Conservation (phyloP, 2,329 filamentous ascomycete species). For the Cercospora janseana region DNA sequence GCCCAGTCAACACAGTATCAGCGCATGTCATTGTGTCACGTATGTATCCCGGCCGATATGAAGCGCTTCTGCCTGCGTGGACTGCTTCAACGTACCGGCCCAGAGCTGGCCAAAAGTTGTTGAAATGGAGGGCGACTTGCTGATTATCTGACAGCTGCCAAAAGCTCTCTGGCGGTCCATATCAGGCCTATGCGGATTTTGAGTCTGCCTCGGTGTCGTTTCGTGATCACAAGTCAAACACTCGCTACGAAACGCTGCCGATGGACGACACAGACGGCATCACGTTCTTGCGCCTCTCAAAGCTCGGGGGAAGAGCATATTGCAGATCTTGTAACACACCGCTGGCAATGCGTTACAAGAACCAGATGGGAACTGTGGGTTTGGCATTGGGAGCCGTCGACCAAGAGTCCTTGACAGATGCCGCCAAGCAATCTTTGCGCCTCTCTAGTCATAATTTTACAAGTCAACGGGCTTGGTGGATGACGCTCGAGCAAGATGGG, state of each 20-base stretch:
- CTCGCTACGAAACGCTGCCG: slow-evolving; percentile 27
- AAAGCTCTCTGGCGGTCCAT: slow-evolving; percentile 28
- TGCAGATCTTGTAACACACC: slow-evolving; percentile 26
- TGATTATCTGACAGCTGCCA: slow-evolving; percentile 18
- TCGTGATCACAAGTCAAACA: slow-evolving; percentile 23
- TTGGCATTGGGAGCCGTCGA: slow-evolving; percentile 24
- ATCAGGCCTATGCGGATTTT: slow-evolving; percentile 26
- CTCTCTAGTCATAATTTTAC: slow-evolving; percentile 24
- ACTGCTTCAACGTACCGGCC: background rate
- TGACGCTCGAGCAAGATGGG: slow-evolving; percentile 22
- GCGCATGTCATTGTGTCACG: slow-evolving; percentile 27
- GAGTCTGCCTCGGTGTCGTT: slow-evolving; percentile 17
- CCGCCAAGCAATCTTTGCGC: slow-evolving; percentile 20
- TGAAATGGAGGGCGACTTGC: background rate
- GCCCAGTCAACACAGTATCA: slow-evolving; percentile 8
- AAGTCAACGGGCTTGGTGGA: slow-evolving; percentile 28
- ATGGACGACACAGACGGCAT: slow-evolving; percentile 22
- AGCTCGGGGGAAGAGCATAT: slow-evolving; percentile 24
- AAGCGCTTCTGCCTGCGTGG: background rate
- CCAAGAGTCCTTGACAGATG: slow-evolving; percentile 21
- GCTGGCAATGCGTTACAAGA: slow-evolving; percentile 29
- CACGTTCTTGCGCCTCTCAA: slow-evolving; percentile 19
- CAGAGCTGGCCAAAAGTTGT: no score
- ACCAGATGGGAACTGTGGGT: slow-evolving; percentile 14
- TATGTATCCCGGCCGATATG: background rate